These are phyloP conservation scores for Colletotrichum spaethianum DNA, from an alignment of 2,329 filamentous ascomycete species.

Conservation along the genomic window DNA sequence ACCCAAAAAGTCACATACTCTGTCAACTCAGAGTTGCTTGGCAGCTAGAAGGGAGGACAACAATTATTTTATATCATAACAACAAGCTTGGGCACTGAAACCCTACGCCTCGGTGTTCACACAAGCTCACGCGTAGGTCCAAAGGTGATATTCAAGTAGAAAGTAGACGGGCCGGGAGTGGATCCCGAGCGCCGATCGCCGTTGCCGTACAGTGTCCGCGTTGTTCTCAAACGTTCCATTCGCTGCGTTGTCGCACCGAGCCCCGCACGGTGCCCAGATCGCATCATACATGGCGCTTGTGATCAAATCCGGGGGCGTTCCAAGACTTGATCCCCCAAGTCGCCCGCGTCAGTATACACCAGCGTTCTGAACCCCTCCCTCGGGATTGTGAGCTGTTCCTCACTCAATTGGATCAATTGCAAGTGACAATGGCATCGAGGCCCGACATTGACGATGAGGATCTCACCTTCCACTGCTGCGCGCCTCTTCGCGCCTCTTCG, in stretches of 20 bases:
- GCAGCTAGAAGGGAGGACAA: too few species aligned
- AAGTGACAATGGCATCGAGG: constrained; percentile 3
- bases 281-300: constrained; percentile 26
- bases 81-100: background rate
- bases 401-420: background rate
- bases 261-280: background rate
- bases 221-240: background rate
- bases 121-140: background rate
- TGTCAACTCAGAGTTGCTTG: too few species aligned
- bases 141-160: too few species aligned
- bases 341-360: background rate
- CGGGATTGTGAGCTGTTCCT: too few species aligned
- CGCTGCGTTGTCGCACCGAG: background rate
- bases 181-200: constrained; percentile 10
- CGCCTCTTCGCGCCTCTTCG: constrained; percentile 51
- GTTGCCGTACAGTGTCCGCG: constrained; percentile 20
- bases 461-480: constrained; percentile 55
- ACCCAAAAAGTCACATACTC: too few species aligned
- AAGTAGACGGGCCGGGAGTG: background rate
- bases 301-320: constrained; percentile 8
- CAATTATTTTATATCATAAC: background rate
- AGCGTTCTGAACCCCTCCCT: background rate
- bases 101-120: background rate
- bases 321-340: background rate
- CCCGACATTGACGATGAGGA: constrained; percentile 53